Conservation (phyloP, 176 grass and related monocot genomes). For the Musa schizocarpa region DNA sequence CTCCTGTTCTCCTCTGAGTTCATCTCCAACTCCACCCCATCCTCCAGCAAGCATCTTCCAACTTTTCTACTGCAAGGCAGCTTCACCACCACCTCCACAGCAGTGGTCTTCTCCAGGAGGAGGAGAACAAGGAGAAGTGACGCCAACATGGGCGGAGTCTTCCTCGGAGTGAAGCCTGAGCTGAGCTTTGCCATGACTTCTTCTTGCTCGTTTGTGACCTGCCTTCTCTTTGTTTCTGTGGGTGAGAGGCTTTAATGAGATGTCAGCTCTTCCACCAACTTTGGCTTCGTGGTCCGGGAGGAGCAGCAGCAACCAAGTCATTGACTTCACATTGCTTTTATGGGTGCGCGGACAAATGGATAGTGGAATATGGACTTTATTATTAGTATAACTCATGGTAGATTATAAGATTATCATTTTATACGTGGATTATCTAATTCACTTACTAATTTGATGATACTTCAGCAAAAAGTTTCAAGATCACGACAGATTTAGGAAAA, state of each 20-base stretch:
- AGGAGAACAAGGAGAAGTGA: not conserved
- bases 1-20: conserved; percentile 43
- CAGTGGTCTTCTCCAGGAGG: not conserved
- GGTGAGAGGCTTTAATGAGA: not conserved
- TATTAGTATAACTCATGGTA: no score
- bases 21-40: conserved; percentile 34
- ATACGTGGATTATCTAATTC: no score
- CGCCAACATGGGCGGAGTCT: no score
- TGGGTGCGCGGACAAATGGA: no score
- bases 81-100: not conserved
- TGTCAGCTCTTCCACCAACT: not conserved
- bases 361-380: no score
- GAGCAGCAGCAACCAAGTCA: not conserved
- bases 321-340: not conserved
- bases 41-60: not conserved
- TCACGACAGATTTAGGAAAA: no score
- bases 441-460: no score
- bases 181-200: not conserved
- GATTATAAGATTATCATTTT: no score
- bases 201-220: not conserved
- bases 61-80: not conserved
- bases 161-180: not conserved
- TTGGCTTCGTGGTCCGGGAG: not conserved
- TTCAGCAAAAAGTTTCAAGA: no score
- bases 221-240: not conserved